Base-by-base conservation (phyloP, 345 rosid genomes). In the Melastoma malabathricum region DNA sequence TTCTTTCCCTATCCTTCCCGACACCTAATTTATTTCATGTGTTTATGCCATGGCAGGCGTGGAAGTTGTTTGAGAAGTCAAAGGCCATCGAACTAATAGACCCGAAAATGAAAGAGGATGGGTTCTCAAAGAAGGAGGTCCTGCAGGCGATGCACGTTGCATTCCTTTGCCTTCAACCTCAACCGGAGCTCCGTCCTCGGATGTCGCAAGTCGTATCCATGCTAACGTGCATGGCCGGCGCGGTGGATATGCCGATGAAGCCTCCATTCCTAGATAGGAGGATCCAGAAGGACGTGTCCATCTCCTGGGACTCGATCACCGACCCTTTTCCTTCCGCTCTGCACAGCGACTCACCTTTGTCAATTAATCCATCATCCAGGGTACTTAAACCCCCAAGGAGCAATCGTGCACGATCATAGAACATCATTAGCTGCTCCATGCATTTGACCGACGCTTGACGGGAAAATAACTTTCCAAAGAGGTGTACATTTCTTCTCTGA, bases 191-290 rank as follows among this genome's bases (percentile, higher is more conserved):
- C 16, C 58, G 90, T 52, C 84, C 90, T 4, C 76, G 72, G 1
- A 79, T 82, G 90, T 82, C 86, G 12, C 68, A 69, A 52, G 59
- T 79, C 15, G 90, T 75, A 15, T 77, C 86, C 9, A 68, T 69
- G 76, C 54, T 83, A 34, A 83, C 83, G 0, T 77, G 73, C 59
- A 71, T 60, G 44, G 62, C 45, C 3, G 68, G 69, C 60, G 52
- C 60, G 51, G 59, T n/a, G 3, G 72, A 54, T 23, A 56, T 57
- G 2, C 81, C 83, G 0, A 48, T 47, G 20, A 69, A 31, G 51
- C 90, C 80, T 1, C 46, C 56, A 5, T 75, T 67, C 48, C 13
- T 77, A 52, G 75, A 79, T 0, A 56, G 72, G 47, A 59, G 67
- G 19, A 62, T 45, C 2, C 66, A 43, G 46, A 64, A 27, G 15